Conservation (phyloP, 192 early-diverging fungal genomes). For the Coemansia erecta region DNA sequence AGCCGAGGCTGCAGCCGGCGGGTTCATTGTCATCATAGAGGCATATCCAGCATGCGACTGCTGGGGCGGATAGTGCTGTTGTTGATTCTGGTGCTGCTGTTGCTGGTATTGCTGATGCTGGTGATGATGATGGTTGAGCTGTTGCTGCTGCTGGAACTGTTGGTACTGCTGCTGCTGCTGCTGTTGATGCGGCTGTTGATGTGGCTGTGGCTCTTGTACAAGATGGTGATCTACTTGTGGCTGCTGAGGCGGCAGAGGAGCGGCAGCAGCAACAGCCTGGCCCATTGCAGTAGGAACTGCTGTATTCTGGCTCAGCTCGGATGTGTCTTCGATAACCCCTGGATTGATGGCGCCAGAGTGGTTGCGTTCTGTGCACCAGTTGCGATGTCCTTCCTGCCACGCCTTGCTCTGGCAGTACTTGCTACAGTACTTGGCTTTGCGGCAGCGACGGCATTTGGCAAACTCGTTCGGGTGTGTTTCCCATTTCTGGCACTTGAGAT, state of each 20-base stretch:
- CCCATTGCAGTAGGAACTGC: slow-evolving; percentile 35
- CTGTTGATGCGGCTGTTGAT: slow-evolving; percentile 1
- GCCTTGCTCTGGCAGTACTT: slow-evolving; percentile 72
- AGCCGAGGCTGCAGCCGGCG: neutral
- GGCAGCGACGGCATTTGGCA: slow-evolving; percentile 83
- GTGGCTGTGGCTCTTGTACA: neutral
- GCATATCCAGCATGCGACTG: neutral
- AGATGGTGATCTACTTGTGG: neutral
- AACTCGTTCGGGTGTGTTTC: slow-evolving; percentile 74
- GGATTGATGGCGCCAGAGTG: slow-evolving; percentile 15
- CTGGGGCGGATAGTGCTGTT: slow-evolving; percentile 6
- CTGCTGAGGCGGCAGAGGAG: slow-evolving; percentile 28
- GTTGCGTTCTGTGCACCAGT: slow-evolving; percentile 72
- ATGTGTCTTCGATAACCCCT: slow-evolving; percentile 7
- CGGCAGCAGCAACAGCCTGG: slow-evolving; percentile 23
- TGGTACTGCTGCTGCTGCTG: slow-evolving; percentile 17
- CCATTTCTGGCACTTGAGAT: slow-evolving; percentile 76
- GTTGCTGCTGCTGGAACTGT: slow-evolving; percentile 14
- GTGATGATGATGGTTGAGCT: slow-evolving; percentile 12
- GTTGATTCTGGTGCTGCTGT: slow-evolving; percentile 11
- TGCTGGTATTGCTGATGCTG: neutral
- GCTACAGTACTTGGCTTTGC: slow-evolving; percentile 86
- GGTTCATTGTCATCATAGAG: neutral
- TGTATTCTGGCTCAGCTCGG: neutral
- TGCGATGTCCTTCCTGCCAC: slow-evolving; percentile 76